Evolutionary conservation across 2,329 filamentous ascomycete species (phyloP), one percentile per base, ranked within the genome.

Genomic region (Penicillium hordei): DNA sequence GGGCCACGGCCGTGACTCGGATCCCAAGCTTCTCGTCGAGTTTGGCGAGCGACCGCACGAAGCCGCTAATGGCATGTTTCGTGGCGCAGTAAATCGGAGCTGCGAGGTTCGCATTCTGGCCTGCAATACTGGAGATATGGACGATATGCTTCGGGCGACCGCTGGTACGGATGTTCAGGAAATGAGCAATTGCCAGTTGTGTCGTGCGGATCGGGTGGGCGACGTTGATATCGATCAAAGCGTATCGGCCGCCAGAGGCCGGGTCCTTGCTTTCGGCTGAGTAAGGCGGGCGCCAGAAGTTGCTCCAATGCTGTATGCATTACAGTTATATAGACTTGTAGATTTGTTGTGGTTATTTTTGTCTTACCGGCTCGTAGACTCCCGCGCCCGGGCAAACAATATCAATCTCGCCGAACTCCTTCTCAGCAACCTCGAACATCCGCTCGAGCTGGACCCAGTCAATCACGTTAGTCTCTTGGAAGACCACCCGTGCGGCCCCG

Each of bases 1-100:
- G 85, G 17, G 83, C 83, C 3, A 87, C 83, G 6, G 79, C 83
- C 21, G 83, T 85, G 17, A 87, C 83, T 0, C 83, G 73, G 51
- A 87, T 83, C 0, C 81, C 82, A 25, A 82, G 64, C 1, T 65
- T 66, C 1, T 71, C 53, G 23, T 85, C 83, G 6, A 86, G 75
- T 1, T 73, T 69, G 0, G 72, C 79, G 15, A 87, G 66, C 4
- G 76, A 77, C 54, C 83, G 79, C 5, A 86, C 62, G 40, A 83
- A 72, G 8, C 79, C 79, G 48, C 68, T 78, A 52, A 83, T 75
- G 8, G 72, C 80, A 58, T 81, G 78, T 58, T 83, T 83, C 2
- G 77, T 76, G 9, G 79, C 79, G 27, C 72, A 72, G 60, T 83
- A 83, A 34, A 83, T 70, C 0, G 81, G 79, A 0, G 72, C 71